Conservation (phyloP, 805 yeast genomes). For the Candida anglica region DNA sequence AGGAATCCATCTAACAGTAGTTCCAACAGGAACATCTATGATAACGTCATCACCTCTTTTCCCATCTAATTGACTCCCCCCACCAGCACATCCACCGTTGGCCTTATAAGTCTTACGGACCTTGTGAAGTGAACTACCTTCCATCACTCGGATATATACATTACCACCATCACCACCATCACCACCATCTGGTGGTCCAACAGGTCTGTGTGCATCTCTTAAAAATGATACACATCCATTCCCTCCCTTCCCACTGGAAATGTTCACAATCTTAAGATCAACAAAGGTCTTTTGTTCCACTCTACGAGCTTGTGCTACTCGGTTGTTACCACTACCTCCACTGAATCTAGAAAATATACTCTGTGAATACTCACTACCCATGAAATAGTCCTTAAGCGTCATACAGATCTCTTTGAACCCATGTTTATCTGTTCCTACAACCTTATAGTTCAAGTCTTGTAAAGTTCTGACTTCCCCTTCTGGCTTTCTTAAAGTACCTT, state of each 20-base stretch:
- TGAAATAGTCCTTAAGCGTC: conserved; percentile 34
- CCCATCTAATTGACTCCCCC: conserved; percentile 81
- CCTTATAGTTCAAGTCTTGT: conserved; percentile 10
- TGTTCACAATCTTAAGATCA: conserved; percentile 65
- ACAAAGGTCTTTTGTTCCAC: conserved; percentile 37
- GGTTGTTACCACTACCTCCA: too few relatives aligned
- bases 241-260: conserved; percentile 84
- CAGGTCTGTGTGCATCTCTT: conserved; percentile 77
- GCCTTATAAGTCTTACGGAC: conserved; percentile 68
- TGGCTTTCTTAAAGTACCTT: background rate
- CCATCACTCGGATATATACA: conserved; percentile 76
- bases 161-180: conserved; percentile 96
- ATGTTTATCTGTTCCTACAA: conserved; percentile 14
- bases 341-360: conserved; percentile 18
- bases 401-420: conserved; percentile 13
- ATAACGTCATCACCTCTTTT: conserved; percentile 73
- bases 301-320: conserved; percentile 24
- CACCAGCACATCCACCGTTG: conserved; percentile 67
- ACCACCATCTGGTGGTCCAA: conserved; percentile 99
- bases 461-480: background rate
- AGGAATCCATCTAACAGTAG: conserved; percentile 81
- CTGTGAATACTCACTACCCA: conserved; percentile 34
- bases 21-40: conserved; percentile 89
- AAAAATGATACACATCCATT: conserved; percentile 82
- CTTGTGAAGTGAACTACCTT: conserved; percentile 69